Percentiles rank a stretch among this genome's conserved stretches.
phyloP scores from a whole-genome alignment of 257 asterid genomes.

The Solanum gracilifrons region DNA sequence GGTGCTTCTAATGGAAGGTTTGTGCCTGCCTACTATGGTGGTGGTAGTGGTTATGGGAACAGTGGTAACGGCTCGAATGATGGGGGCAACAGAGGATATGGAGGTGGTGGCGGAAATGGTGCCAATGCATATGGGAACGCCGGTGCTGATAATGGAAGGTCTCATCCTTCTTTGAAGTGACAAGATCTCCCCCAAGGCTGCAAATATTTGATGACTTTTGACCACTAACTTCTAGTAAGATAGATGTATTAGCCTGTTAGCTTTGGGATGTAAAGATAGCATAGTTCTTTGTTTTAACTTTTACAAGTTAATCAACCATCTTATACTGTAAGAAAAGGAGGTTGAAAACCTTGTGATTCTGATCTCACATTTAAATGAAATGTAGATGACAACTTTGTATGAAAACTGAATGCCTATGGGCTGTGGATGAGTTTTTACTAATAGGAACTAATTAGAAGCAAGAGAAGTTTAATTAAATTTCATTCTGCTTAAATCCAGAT shows the following conservation, averaged over 20 bases:
- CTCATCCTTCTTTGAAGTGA: slow-evolving; percentile 78
- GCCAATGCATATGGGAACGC: too few species aligned
- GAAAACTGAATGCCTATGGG: not conserved
- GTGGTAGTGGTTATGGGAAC: too few species aligned
- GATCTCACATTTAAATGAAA: too few species aligned
- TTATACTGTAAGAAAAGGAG: not conserved
- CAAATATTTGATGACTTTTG: not conserved
- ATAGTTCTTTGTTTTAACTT: not conserved
- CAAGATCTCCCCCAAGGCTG: not conserved
- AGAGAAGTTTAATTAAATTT: not conserved
- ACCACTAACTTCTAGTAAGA: too few species aligned
- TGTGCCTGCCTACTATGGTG: too few species aligned
- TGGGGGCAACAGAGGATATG: too few species aligned
- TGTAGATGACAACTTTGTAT: not conserved
- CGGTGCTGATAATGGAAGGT: slow-evolving; percentile 29
- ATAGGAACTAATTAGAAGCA: not conserved
- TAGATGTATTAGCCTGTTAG: not conserved
- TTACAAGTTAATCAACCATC: not conserved
- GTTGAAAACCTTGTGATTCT: not conserved
- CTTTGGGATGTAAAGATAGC: not conserved
- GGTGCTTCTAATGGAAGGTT: slow-evolving; percentile 7
- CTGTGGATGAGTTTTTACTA: not conserved
- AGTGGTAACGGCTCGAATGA: too few species aligned
- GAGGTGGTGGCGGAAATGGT: too few species aligned
- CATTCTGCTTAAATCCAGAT: not conserved